Conservation (phyloP, 1,139 yeast genomes). For the Fermentozyma sake region DNA sequence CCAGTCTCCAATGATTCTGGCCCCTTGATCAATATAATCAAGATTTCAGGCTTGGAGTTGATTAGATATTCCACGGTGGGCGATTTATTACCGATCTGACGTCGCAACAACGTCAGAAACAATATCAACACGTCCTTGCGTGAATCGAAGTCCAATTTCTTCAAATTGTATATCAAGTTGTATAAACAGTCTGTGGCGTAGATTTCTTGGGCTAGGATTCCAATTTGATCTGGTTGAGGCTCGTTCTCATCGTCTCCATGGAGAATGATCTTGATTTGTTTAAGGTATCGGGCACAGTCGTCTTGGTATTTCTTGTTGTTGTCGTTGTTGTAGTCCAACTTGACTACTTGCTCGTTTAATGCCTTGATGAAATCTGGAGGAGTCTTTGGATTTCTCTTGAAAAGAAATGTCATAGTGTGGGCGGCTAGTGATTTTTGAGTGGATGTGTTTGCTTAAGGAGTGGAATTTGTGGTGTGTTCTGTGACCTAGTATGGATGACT, state of each 20-base stretch:
- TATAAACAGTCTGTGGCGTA: constrained; percentile 68
- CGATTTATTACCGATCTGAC: constrained; percentile 70
- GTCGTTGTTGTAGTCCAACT: constrained; percentile 55
- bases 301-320: constrained; percentile 64
- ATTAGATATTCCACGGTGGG: constrained; percentile 86
- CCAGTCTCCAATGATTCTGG: constrained; percentile 68
- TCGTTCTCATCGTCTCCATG: constrained; percentile 71
- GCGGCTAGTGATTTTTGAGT: too few relatives aligned
- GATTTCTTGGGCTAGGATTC: constrained; percentile 69
- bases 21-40: constrained; percentile 59
- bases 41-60: constrained; percentile 55
- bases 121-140: constrained; percentile 76
- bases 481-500: too few relatives aligned
- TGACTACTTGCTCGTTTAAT: constrained; percentile 66
- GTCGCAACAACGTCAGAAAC: constrained; percentile 72
- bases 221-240: constrained; percentile 75
- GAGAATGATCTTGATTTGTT: constrained; percentile 63
- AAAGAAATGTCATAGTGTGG: constrained; percentile 74
- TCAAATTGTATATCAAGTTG: constrained; percentile 53
- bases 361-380: constrained; percentile 79
- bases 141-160: constrained; percentile 78
- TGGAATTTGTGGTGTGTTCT: too few relatives aligned
- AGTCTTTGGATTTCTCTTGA: constrained; percentile 88
- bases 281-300: constrained; percentile 65
- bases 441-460: too few relatives aligned